Evolutionary conservation across 441 rosid genomes (phyloP), one percentile per base, ranked within the genome.

Genomic region (Omphalea diandra): DNA sequence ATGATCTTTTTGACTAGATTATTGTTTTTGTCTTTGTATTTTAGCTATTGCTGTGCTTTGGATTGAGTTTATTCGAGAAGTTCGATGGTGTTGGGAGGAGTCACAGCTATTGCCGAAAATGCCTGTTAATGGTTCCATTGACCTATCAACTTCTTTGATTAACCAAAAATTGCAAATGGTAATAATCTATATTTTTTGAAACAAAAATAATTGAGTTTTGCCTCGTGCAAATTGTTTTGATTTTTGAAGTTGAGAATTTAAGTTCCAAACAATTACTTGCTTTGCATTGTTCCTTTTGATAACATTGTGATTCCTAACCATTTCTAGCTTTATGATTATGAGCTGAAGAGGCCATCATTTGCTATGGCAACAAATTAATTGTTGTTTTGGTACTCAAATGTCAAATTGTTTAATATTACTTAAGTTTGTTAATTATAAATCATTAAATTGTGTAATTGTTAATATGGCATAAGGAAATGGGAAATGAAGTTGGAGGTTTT

Each of bases 51-150:
- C 99, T 65, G 83, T 79, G 70, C 93, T 95, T 75, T 95, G 99
- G 99, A 75, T 93, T 76, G 99, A 96, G 80, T 96, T 96, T 78
- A 90, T 91, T 78, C 91, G 94, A 67, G 99, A 96, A 88, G 89
- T 91, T 72, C 97, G 97, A 68, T 96, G 95, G 95, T 93, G 86
- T 75, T 96, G 99, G 99, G 99, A 96, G 82, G 99, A 96, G 84
- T 79, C 93, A 47, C 97, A 91, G 71, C 81, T 91, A 31, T 78
- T 96, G 83, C 97, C 99, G 38, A 89, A 86, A 84, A 82, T 91
- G 87, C 83, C 84, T 55, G 65, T 65, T 29, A 76, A 75, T 80
- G 89, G 94, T 78, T 78, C 86, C 40, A 85, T 96, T 83, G 97
- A 91, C 83, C 79, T 96, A 64, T 83, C 94, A 32, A 88, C 94